Percentiles rank a stretch among this genome's conserved stretches.
Evolutionary conservation across 805 yeast genomes (phyloP).

Genomic region (Saccharomycopsis fibuligera): DNA sequence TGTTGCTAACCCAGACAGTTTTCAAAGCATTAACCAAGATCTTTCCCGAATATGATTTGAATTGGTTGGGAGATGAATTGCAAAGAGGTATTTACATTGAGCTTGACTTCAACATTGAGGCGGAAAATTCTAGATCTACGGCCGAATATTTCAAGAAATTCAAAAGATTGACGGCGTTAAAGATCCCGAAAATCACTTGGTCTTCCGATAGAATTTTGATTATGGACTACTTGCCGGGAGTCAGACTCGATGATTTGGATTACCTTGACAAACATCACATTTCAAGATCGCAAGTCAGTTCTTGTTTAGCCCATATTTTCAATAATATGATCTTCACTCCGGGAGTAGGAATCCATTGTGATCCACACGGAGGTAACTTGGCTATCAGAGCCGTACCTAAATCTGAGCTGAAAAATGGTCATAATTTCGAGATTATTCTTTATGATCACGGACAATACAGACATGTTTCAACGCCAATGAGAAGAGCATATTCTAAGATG

Average conservation of each 20-base stretch:
- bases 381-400: slow-evolving; percentile 56
- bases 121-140: slow-evolving; percentile 70
- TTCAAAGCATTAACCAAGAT: slow-evolving; percentile 66
- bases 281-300: slow-evolving; percentile 69
- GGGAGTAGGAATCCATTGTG: slow-evolving; percentile 89
- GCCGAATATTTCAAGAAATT: slow-evolving; percentile 54
- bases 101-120: slow-evolving; percentile 82
- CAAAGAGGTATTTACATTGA: slow-evolving; percentile 85
- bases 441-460: slow-evolving; percentile 96
- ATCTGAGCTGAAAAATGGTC: slow-evolving; percentile 32
- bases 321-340: slow-evolving; percentile 95
- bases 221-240: slow-evolving; percentile 84
- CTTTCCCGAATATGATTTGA: slow-evolving; percentile 89
- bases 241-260: slow-evolving; percentile 69
- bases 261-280: slow-evolving; percentile 60
- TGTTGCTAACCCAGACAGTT: slow-evolving; percentile 68
- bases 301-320: slow-evolving; percentile 84
- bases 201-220: slow-evolving; percentile 68
- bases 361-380: slow-evolving; percentile 96
- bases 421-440: slow-evolving; percentile 83
- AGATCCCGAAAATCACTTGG: slow-evolving; percentile 66
- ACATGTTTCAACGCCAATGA: slow-evolving; percentile 67
- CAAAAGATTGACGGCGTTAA: slow-evolving; percentile 60
- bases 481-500: slow-evolving; percentile 79
- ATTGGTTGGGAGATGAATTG: slow-evolving; percentile 94